These are phyloP conservation scores for Macadamia integrifolia DNA, from an alignment of 164 flowering plant genomes.

Conservation along the genomic window DNA sequence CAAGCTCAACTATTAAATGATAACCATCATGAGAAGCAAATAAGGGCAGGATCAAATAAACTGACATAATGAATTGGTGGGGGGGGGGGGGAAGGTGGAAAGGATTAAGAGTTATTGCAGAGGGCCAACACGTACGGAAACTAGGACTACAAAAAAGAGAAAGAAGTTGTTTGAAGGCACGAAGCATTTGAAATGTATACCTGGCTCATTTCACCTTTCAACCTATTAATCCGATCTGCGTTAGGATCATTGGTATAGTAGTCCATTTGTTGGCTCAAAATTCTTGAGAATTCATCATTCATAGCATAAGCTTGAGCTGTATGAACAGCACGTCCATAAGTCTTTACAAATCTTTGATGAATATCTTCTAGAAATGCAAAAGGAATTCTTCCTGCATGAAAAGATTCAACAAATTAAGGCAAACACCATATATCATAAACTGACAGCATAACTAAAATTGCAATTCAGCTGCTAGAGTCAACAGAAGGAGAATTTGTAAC, in stretches of 20 bases:
- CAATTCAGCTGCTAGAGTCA: no score
- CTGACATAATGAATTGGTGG: not conserved
- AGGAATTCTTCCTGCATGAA: slow-evolving; percentile 70
- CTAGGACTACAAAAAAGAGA: not conserved
- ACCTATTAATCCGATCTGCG: slow-evolving; percentile 75
- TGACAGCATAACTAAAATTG: no score
- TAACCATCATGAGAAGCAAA: not conserved
- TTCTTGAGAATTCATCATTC: slow-evolving; percentile 93
- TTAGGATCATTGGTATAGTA: slow-evolving; percentile 75
- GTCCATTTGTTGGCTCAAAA: slow-evolving; percentile 81
- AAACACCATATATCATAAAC: no score
- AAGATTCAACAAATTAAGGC: not conserved
- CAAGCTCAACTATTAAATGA: no score
- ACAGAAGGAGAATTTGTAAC: no score
- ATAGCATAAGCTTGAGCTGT: slow-evolving; percentile 79
- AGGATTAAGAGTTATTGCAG: not conserved
- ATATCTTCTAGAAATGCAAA: slow-evolving; percentile 91
- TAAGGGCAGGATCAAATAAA: not conserved
- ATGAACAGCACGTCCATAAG: slow-evolving; percentile 68
- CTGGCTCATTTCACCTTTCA: slow-evolving; percentile 90
- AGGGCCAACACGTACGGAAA: not conserved
- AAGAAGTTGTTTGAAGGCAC: not conserved
- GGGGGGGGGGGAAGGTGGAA: no score
- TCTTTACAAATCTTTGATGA: slow-evolving; percentile 77
- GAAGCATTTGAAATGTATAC: slow-evolving; percentile 19